phyloP scores from a whole-genome alignment of 2,329 filamentous ascomycete genomes.

The Penicillium sp. region DNA sequence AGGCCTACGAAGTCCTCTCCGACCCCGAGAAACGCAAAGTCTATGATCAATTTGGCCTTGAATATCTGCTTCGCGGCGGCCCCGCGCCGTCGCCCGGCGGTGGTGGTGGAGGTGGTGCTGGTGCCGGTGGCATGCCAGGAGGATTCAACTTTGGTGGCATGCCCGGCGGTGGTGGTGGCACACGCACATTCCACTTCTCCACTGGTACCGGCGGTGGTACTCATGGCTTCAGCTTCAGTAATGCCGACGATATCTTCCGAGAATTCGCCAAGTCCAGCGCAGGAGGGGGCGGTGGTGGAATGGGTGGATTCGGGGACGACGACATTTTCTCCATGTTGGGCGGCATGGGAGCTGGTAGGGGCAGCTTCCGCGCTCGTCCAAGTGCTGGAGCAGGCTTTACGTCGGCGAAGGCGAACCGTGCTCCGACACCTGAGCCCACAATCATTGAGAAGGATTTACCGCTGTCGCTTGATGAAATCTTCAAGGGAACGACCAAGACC shows the following conservation, averaged over 20 bases:
- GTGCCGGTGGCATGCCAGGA: slow-evolving; percentile 59
- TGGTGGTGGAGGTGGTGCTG: slow-evolving; percentile 55
- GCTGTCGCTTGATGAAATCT: slow-evolving; percentile 85
- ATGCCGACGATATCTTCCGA: slow-evolving; percentile 80
- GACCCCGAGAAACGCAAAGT: slow-evolving; percentile 95
- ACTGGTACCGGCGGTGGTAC: slow-evolving; percentile 55
- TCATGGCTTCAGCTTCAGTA: slow-evolving; percentile 75
- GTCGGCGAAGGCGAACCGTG: slow-evolving; percentile 32
- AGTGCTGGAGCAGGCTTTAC: slow-evolving; percentile 28
- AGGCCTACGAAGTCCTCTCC: slow-evolving; percentile 96
- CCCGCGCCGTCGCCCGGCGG: slow-evolving; percentile 65
- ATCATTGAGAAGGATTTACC: slow-evolving; percentile 84
- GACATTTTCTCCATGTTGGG: slow-evolving; percentile 58
- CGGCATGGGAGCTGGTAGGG: slow-evolving; percentile 34
- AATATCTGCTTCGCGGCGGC: slow-evolving; percentile 84
- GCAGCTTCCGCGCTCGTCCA: slow-evolving; percentile 34
- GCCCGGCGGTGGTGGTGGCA: slow-evolving; percentile 52
- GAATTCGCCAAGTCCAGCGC: slow-evolving; percentile 70
- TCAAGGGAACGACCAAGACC: slow-evolving; percentile 86
- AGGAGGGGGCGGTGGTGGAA: slow-evolving; percentile 50
- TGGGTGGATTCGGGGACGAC: slow-evolving; percentile 54
- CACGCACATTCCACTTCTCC: slow-evolving; percentile 50
- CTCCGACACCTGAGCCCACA: slow-evolving; percentile 76
- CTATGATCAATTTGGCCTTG: slow-evolving; percentile 93
- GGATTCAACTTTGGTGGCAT: slow-evolving; percentile 55